Evolutionary conservation across 495 filamentous ascomycete genomes (phyloP).

Genomic region (Pseudoneurospora amorphoporcata): DNA sequence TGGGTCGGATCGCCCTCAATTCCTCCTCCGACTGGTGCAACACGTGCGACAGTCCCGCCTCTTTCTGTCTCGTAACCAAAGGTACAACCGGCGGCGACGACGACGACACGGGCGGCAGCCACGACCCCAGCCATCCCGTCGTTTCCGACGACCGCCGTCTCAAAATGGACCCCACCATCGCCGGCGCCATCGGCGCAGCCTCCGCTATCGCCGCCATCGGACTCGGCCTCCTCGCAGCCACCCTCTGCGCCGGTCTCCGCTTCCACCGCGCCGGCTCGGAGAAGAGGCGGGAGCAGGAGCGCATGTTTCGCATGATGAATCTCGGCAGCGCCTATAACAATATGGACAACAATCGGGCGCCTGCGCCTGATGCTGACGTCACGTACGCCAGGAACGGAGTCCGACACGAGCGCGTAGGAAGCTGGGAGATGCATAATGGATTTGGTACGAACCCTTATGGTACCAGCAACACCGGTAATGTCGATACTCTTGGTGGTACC

Average conservation of each 20-base stretch:
- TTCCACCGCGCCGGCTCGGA: constrained; percentile 12
- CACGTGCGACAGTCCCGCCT: constrained; percentile 14
- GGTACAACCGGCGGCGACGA: neutral
- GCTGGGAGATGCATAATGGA: constrained; percentile 27
- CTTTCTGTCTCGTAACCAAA: constrained; percentile 16
- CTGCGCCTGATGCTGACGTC: constrained; percentile 26
- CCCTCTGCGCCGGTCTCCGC: constrained; percentile 20
- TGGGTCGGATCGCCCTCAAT: constrained; percentile 16
- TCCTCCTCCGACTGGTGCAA: constrained; percentile 22
- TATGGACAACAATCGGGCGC: neutral
- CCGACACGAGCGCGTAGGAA: constrained; percentile 28
- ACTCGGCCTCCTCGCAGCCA: constrained; percentile 12
- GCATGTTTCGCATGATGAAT: constrained; percentile 26
- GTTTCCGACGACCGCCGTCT: neutral
- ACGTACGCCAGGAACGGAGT: constrained; percentile 20
- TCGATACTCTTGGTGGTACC: constrained; percentile 6
- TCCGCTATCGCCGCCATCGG: constrained; percentile 16
- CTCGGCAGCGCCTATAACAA: constrained; percentile 20
- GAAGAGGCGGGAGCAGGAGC: constrained; percentile 7
- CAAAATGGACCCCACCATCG: constrained; percentile 14
- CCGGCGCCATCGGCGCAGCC: constrained; percentile 29
- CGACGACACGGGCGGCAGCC: neutral
- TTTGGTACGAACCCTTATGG: neutral
- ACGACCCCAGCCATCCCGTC: neutral
- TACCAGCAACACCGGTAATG: constrained; percentile 3